Base-by-base conservation (phyloP, 2,329 filamentous ascomycete species). In the Alternaria arbusti region DNA sequence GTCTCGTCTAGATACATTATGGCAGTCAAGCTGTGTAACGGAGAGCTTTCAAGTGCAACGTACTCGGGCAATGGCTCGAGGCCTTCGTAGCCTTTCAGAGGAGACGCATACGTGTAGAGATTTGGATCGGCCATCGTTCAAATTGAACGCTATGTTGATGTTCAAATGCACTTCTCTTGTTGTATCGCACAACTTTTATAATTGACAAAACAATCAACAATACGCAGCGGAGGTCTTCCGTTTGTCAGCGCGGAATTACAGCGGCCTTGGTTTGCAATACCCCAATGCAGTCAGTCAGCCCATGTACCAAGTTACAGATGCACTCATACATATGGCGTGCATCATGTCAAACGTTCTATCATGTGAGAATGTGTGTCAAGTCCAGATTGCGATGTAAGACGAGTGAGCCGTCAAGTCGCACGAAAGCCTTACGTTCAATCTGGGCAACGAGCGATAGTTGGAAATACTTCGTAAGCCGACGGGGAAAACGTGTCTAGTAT, bases 61-160 rank as follows among this genome's bases (percentile, higher is more conserved):
- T 68, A 81, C 52, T 85, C 80, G 8, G 88, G 78, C 6, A 91
- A 78, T 23, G 88, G 84, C 25, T 84, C 79, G n/a, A 85, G 84
- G 54, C 84, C 78, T 70, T 88, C 84, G 72, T 86, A 90, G 20
- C 87, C 88, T 25, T 82, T 79, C 2, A 90, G 78, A 13, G 89
- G 89, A 15, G 86, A 89, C 1, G 85, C 81, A 71, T 86, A 88
- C 2, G 79, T 82, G 65, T 84, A 84, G 4, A 78, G 73, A 60
- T 78, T 79, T 12, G 80, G 79, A 54, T 82, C 81, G 6, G 81
- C 69, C 82, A 83, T 83, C 8, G 6, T 66, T 57, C 6, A n/a
- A 10, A 6, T 17, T 45, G 26, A 52, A 11, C 6, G 40, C 40
- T 50, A 15, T 26, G 0, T n/a, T 36, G 32, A 36, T 10, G 1